A percentile compares a stretch with the other conserved stretches of the same genome.
Conservation (phyloP, 106 monocot genomes). For the Apostasia shenzhenica region DNA sequence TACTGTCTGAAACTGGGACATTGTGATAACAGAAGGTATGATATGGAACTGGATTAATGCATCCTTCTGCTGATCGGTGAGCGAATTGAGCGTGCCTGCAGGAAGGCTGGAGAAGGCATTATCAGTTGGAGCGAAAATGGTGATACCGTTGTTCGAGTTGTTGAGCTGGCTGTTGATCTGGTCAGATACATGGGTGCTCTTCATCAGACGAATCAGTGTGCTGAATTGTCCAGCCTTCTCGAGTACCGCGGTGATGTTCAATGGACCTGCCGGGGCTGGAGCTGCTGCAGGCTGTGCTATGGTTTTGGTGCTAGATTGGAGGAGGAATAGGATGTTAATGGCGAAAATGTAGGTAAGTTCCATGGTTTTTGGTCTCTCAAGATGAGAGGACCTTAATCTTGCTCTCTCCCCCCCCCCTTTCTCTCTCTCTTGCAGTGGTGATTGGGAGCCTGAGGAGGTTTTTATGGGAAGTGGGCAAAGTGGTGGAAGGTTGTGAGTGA, state of each 20-base stretch:
- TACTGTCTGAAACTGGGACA: slow-evolving; percentile 61
- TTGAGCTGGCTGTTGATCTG: slow-evolving; percentile 79
- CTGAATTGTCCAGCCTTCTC: slow-evolving; percentile 76
- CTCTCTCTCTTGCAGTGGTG: neutral
- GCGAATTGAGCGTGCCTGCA: slow-evolving; percentile 76
- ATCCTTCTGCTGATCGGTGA: slow-evolving; percentile 76
- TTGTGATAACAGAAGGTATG: slow-evolving; percentile 27
- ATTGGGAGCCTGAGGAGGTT: neutral
- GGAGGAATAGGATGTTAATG: slow-evolving; percentile 14
- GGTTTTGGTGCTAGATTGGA: slow-evolving; percentile 1
- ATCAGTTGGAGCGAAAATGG: slow-evolving; percentile 80
- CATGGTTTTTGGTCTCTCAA: neutral
- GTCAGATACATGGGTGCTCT: slow-evolving; percentile 46
- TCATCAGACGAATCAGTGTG: slow-evolving; percentile 52
- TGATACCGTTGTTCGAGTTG: slow-evolving; percentile 54
- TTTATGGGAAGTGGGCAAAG: neutral
- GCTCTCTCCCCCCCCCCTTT: neutral
- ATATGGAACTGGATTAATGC: slow-evolving; percentile 73
- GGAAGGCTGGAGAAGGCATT: slow-evolving; percentile 70
- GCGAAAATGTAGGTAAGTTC: neutral
- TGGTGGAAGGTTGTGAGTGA: slow-evolving; percentile 3
- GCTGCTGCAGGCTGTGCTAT: slow-evolving; percentile 34
- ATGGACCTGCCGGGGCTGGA: slow-evolving; percentile 47
- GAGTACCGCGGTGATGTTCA: slow-evolving; percentile 58
- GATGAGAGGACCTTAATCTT: neutral